phyloP scores from a whole-genome alignment of 257 asterid genomes.

The Solanum chmielewskii region DNA sequence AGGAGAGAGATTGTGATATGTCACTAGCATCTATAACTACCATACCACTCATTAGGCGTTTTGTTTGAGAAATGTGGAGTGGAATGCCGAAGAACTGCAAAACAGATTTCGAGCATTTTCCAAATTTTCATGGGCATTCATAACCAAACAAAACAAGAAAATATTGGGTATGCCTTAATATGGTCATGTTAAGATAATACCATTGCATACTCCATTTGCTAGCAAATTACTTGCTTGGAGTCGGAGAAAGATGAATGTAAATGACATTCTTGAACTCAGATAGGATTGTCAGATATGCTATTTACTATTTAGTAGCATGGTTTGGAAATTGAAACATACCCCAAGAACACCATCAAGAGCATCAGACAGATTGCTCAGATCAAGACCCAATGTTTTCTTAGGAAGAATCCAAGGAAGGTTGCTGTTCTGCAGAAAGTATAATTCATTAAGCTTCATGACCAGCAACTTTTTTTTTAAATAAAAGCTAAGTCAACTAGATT shows the following conservation, averaged over 20 bases:
- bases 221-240: not conserved
- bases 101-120: not conserved
- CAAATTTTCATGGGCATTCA: not conserved
- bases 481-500: not conserved
- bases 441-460: not conserved
- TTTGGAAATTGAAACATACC: constrained; percentile 7
- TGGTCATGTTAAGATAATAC: not conserved
- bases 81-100: not conserved
- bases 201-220: not conserved
- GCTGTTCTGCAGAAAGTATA: constrained; percentile 60
- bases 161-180: not conserved
- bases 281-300: not conserved
- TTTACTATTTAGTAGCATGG: not conserved
- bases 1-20: no score
- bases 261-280: not conserved
- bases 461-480: not conserved
- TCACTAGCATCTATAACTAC: no score
- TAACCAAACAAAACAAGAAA: not conserved
- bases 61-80: not conserved
- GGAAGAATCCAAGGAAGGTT: constrained; percentile 86
- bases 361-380: constrained; percentile 28
- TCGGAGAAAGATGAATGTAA: not conserved
- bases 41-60: not conserved
- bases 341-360: constrained; percentile 21
- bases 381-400: constrained; percentile 39